Evolutionary conservation across 2,329 filamentous ascomycete genomes (phyloP).

Genomic region (Helminthosporium solani): DNA sequence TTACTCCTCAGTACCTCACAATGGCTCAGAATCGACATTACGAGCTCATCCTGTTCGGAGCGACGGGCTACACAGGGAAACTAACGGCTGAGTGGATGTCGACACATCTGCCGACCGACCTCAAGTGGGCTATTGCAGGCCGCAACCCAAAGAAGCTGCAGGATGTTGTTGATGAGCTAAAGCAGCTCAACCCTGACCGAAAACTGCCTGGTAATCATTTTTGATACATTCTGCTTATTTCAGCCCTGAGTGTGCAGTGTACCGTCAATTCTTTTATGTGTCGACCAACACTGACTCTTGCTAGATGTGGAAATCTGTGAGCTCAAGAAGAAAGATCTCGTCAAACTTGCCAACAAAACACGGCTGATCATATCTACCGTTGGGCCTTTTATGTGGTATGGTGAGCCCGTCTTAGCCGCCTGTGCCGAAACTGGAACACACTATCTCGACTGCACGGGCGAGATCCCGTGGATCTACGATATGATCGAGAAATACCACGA

Average conservation of each 20-base stretch:
- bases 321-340: slow-evolving; percentile 53
- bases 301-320: slow-evolving; percentile 44
- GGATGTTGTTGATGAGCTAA: slow-evolving; percentile 65
- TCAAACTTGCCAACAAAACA: slow-evolving; percentile 55
- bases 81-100: slow-evolving; percentile 75
- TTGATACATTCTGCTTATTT: neutral
- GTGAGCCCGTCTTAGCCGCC: slow-evolving; percentile 64
- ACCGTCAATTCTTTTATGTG: neutral
- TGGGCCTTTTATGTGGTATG: slow-evolving; percentile 64
- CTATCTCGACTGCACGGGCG: slow-evolving; percentile 67
- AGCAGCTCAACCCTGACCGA: slow-evolving; percentile 67
- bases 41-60: slow-evolving; percentile 66
- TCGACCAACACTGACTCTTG: slow-evolving; percentile 5
- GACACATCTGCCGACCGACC: slow-evolving; percentile 66
- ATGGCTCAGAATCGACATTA: slow-evolving; percentile 52
- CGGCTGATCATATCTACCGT: slow-evolving; percentile 61
- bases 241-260: neutral
- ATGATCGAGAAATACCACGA: slow-evolving; percentile 64
- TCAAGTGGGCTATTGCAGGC: slow-evolving; percentile 87
- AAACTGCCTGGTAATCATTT: slow-evolving; percentile 61
- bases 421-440: slow-evolving; percentile 66
- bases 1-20: neutral
- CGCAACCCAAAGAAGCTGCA: slow-evolving; percentile 76
- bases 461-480: slow-evolving; percentile 63
- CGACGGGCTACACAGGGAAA: slow-evolving; percentile 81